These are phyloP conservation scores for Auxenochlorella pyrenoidosa DNA, from an alignment of 139 green algal genomes.

Conservation along the genomic window DNA sequence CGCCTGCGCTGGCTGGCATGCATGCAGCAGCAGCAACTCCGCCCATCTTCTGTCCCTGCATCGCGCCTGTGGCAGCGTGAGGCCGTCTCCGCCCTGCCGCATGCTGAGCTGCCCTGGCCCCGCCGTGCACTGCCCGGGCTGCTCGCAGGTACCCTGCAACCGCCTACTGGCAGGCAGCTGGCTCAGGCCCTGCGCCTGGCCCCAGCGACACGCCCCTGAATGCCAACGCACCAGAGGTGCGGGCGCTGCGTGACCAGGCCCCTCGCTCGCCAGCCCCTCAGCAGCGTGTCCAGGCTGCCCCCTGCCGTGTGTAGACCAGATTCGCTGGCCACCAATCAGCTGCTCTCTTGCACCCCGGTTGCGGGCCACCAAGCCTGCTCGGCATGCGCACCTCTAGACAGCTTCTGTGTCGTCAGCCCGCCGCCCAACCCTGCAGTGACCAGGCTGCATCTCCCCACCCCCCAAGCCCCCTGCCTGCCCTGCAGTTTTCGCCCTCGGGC, in stretches of 20 bases:
- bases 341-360: too few relatives aligned
- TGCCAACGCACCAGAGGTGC: slow-evolving; percentile 18
- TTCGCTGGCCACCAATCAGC: too few relatives aligned
- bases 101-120: not conserved
- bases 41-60: too few relatives aligned
- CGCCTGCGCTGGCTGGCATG: not conserved
- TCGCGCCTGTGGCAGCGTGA: too few relatives aligned
- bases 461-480: not conserved
- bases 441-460: not conserved
- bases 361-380: too few relatives aligned
- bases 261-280: too few relatives aligned
- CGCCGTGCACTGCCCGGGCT: not conserved
- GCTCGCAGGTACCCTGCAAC: not conserved
- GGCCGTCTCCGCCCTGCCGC: too few relatives aligned
- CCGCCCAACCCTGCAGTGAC: not conserved
- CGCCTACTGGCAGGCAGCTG: slow-evolving; percentile 3
- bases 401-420: not conserved
- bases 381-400: too few relatives aligned
- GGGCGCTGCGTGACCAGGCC: not conserved
- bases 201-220: not conserved
- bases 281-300: too few relatives aligned
- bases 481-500: not conserved
- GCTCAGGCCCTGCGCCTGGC: not conserved
- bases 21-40: not conserved
- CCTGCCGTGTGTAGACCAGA: too few relatives aligned